phyloP scores from a whole-genome alignment of 352 stramenopile genomes.

The Globisporangium megalacanthum region DNA sequence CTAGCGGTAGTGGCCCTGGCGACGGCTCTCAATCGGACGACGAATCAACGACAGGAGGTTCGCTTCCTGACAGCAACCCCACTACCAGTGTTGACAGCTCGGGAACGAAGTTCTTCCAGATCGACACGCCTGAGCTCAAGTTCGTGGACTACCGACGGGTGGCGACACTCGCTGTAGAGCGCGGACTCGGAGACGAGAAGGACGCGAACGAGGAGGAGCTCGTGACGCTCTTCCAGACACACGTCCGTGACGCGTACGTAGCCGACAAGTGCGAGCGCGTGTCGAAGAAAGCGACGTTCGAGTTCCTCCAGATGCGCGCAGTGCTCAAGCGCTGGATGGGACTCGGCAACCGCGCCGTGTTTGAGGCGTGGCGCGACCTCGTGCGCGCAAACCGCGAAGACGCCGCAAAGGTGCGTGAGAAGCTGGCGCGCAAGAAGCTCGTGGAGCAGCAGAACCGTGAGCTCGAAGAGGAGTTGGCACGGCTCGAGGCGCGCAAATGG shows the following conservation, averaged over 20 bases:
- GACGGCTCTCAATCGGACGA: neutral
- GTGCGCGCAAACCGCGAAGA: conserved; percentile 29
- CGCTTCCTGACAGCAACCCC: neutral
- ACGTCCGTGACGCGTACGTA: conserved; percentile 41
- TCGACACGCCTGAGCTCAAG: conserved; percentile 39
- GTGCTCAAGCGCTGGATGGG: conserved; percentile 53
- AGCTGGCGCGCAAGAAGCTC: conserved; percentile 29
- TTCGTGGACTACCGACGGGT: conserved; percentile 43
- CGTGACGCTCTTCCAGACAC: conserved; percentile 33
- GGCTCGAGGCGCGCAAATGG: conserved; percentile 46
- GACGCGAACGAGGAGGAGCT: conserved; percentile 37
- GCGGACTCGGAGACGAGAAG: conserved; percentile 27
- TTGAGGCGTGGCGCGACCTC: conserved; percentile 59
- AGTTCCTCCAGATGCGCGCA: conserved; percentile 57
- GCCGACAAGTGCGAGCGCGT: conserved; percentile 42
- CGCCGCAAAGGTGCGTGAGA: conserved; percentile 21
- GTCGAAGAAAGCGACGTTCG: conserved; percentile 35
- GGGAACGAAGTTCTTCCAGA: conserved; percentile 32
- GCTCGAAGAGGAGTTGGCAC: conserved; percentile 43
- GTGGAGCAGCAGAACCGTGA: conserved; percentile 44
- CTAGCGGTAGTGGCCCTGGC: neutral
- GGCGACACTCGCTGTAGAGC: conserved; percentile 29
- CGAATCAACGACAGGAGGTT: neutral
- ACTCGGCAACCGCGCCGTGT: conserved; percentile 40
- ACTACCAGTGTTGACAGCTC: neutral